Evolutionary conservation across 192 early-diverging fungal species (phyloP), one percentile per base, ranked within the genome.

Genomic region (Podila horticola): DNA sequence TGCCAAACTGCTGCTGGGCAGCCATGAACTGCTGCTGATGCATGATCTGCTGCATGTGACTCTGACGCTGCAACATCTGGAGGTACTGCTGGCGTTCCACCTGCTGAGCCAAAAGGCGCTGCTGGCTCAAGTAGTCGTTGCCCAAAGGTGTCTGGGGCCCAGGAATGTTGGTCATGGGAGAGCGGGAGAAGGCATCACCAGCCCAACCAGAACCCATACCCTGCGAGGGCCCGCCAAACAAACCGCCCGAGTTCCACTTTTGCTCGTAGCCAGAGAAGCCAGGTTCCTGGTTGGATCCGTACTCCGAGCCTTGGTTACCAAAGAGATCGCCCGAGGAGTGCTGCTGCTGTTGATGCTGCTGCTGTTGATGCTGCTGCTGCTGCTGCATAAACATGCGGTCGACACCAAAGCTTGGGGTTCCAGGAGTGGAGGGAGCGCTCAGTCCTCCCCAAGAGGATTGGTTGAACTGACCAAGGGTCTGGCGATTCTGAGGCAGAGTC

Each of bases 81-180:
- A 81, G 57, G 58, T 64, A 72, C 62, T 81, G 77, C 57, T 81
- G 85, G 41, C 79, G 64, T 30, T 88, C 86, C 26, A 86, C 41
- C 33, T 88, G 77, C 38, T 83, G 79, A n/a, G 38, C 60, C 10
- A 82, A 67, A 38, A 71, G 59, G 9, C 84, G 72, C 52, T 81
- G 77, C 24, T 73, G 71, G 20, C 69, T 71, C 51, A 81, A 50
- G 33, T 50, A 73, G 6, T 81, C 70, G 17, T 71, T 67, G 49
- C 66, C 77, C n/a, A 73, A 8, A 8, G 77, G 70, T 10, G 77
- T 69, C n/a, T 81, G 77, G 2, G 58, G 61, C 0, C 69, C 66
- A 20, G 77, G 34, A 60, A 81, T 69, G 29, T 52, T 61, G 1
- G 62, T 29, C 52, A 69, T 62, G 12, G 77, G 50, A 22, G 71